A percentile compares a stretch with the other conserved stretches of the same genome.
These are phyloP conservation scores for Plasmodium gaboni DNA, from an alignment of 169 alveolate genomes.

Conservation along the genomic window DNA sequence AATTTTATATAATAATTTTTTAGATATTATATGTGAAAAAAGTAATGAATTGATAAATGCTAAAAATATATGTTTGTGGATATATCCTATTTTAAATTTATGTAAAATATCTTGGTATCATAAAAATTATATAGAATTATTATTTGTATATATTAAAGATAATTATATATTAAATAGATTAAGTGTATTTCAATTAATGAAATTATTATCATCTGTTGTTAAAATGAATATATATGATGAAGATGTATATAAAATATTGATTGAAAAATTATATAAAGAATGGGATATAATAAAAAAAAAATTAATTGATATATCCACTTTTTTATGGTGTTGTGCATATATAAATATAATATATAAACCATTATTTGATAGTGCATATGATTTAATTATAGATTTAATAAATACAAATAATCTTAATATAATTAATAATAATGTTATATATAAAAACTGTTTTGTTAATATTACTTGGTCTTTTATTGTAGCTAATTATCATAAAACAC, in stretches of 20 bases:
- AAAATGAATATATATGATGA: constrained; percentile 70
- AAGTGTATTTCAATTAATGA: constrained; percentile 32
- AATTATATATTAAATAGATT: constrained; percentile 33
- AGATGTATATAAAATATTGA: constrained; percentile 30
- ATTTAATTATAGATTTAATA: not conserved
- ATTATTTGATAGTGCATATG: constrained; percentile 32
- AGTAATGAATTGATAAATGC: constrained; percentile 50
- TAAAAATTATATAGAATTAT: constrained; percentile 10
- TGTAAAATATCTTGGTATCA: constrained; percentile 67
- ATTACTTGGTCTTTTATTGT: constrained; percentile 66
- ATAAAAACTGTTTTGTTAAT: constrained; percentile 59
- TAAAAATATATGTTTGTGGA: constrained; percentile 57
- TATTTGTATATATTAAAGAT: constrained; percentile 31
- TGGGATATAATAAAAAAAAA: constrained; percentile 54
- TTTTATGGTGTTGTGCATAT: constrained; percentile 71
- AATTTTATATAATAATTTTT: constrained; percentile 31
- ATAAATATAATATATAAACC: constrained; percentile 52
- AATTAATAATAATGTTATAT: not conserved
- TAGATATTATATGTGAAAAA: constrained; percentile 40
- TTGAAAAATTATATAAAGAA: constrained; percentile 33
- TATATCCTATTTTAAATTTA: constrained; percentile 26
- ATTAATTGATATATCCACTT: constrained; percentile 41
- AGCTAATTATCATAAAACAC: constrained; percentile 43
- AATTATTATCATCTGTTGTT: constrained; percentile 47
- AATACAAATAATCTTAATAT: not conserved